Percentiles rank a stretch among this genome's conserved stretches.
Conservation (phyloP, 23 red algal genomes). For the Gracilaria vermiculophylla region DNA sequence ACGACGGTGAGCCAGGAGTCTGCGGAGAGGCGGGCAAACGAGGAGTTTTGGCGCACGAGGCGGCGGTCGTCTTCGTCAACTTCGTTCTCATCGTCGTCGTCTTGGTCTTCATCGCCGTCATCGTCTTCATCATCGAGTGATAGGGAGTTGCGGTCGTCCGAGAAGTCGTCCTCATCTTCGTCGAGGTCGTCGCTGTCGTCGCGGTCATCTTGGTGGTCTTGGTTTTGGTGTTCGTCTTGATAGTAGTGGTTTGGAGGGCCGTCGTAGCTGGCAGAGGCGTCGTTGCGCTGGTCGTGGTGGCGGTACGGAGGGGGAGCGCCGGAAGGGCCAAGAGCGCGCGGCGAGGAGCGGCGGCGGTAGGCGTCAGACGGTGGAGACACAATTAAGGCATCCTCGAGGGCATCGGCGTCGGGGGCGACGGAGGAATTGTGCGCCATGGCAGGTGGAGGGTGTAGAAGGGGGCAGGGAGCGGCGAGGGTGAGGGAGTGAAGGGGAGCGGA, state of each 20-base stretch:
- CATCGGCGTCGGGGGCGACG: background rate
- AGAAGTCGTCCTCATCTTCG: background rate
- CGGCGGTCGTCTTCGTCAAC: constrained; percentile 24
- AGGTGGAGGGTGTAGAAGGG: background rate
- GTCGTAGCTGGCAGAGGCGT: background rate
- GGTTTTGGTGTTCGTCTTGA: too few species aligned
- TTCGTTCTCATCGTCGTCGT: constrained; percentile 8
- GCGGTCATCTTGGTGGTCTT: too few species aligned
- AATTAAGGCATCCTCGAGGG: constrained; percentile 16
- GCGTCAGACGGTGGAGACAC: background rate
- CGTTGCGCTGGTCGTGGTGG: background rate
- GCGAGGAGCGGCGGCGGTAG: background rate
- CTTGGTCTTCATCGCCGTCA: constrained; percentile 35
- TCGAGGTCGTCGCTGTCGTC: constrained; percentile 15
- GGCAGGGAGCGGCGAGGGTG: background rate
- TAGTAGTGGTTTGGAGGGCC: too few species aligned
- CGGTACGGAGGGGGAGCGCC: background rate
- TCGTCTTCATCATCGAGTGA: constrained; percentile 7
- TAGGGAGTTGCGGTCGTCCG: background rate
- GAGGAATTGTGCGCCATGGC: background rate
- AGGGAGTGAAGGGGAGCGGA: background rate
- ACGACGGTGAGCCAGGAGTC: constrained; percentile 84
- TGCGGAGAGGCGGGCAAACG: constrained; percentile 67
- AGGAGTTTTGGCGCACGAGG: constrained; percentile 74
- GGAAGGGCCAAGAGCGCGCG: background rate